Percentiles rank a stretch among this genome's conserved stretches.
phyloP scores from a whole-genome alignment of 179 eudicot genomes.

The Silene coronaria region DNA sequence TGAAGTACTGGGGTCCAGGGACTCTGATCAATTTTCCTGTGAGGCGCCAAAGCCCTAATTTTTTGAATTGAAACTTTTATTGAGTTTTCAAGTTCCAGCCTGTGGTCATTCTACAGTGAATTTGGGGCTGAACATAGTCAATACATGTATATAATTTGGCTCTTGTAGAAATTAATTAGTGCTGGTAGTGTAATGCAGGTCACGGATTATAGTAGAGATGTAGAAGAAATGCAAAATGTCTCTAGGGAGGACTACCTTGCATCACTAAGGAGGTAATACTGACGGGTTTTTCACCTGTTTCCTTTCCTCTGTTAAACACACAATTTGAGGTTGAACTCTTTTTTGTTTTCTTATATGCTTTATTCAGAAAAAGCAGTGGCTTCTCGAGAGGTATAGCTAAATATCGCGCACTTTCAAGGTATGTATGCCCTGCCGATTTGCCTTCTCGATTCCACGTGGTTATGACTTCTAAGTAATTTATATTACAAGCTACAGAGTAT shows the following conservation, averaged over 20 bases:
- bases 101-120: not conserved
- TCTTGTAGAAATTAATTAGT: constrained; percentile 28
- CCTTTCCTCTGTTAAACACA: not conserved
- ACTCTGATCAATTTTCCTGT: constrained; percentile 97
- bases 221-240: constrained; percentile 94
- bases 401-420: constrained; percentile 92
- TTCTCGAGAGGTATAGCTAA: constrained; percentile 90
- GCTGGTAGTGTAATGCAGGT: constrained; percentile 57
- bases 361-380: constrained; percentile 95
- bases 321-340: constrained; percentile 1
- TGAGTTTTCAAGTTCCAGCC: not conserved
- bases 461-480: not conserved
- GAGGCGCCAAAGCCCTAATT: constrained; percentile 32
- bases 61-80: not conserved
- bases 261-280: constrained; percentile 68
- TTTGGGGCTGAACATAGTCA: not conserved
- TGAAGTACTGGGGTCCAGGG: constrained; percentile 99
- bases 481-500: not conserved
- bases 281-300: not conserved
- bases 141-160: not conserved
- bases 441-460: not conserved
- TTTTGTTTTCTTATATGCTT: constrained; percentile 19
- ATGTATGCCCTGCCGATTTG: constrained; percentile 16
- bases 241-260: constrained; percentile 98
- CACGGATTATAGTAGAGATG: constrained; percentile 84